Evolutionary conservation across 805 yeast genomes (phyloP).

Genomic region (Cyberlindnera subsufficiens): DNA sequence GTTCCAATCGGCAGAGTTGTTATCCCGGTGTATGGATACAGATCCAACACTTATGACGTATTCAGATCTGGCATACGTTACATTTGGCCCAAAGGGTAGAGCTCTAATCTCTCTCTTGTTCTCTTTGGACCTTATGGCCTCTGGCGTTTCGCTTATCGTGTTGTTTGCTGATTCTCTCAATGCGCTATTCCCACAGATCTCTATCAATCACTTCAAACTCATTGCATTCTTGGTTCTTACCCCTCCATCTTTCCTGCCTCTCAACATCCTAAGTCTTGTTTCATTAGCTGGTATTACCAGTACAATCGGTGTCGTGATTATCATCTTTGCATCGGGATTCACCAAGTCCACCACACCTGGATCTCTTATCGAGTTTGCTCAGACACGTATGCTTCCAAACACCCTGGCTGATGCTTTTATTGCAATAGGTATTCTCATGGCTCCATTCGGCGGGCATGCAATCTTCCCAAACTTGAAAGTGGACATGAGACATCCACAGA

Average conservation of each 20-base stretch:
- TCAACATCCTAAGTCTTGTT: slow-evolving; percentile 63
- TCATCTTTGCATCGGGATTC: slow-evolving; percentile 60
- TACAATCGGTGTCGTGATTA: slow-evolving; percentile 56
- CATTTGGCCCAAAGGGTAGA: slow-evolving; percentile 74
- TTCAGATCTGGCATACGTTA: slow-evolving; percentile 85
- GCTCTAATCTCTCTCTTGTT: slow-evolving; percentile 67
- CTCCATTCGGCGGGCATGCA: slow-evolving; percentile 85
- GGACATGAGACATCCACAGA: slow-evolving; percentile 66
- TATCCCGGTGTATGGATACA: slow-evolving; percentile 72
- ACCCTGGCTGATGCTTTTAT: slow-evolving; percentile 45
- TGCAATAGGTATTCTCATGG: slow-evolving; percentile 63
- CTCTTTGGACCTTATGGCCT: slow-evolving; percentile 72
- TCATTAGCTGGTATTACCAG: slow-evolving; percentile 67
- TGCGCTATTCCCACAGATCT: slow-evolving; percentile 53
- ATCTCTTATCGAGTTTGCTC: slow-evolving; percentile 57
- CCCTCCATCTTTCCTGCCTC: slow-evolving; percentile 77
- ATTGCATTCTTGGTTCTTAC: slow-evolving; percentile 66
- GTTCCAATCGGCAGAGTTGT: slow-evolving; percentile 67
- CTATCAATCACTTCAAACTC: slow-evolving; percentile 54
- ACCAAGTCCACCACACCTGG: slow-evolving; percentile 63
- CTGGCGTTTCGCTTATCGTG: slow-evolving; percentile 76
- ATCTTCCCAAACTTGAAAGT: slow-evolving; percentile 67
- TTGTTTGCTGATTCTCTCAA: slow-evolving; percentile 81
- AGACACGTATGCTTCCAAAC: slow-evolving; percentile 62
- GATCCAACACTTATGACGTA: slow-evolving; percentile 79